Percentiles rank a stretch among this genome's conserved stretches.
These are phyloP conservation scores for Amylostereum chailletii DNA, from an alignment of 1,284 basidiomycete species.

Conservation along the genomic window DNA sequence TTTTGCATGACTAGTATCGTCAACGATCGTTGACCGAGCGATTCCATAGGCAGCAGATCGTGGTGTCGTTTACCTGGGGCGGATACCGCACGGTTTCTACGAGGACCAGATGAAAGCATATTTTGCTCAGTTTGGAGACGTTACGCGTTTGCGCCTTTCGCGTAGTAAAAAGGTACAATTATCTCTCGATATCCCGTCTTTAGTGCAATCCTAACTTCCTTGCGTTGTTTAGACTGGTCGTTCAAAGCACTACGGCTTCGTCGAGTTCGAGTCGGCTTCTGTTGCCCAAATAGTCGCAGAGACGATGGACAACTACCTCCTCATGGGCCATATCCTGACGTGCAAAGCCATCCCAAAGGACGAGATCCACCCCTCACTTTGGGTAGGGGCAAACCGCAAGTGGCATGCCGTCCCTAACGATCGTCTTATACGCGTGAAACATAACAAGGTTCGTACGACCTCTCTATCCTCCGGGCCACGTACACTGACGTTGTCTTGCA, in stretches of 20 bases:
- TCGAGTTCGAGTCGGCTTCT: constrained; percentile 86
- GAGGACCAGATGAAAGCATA: constrained; percentile 91
- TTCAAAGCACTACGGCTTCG: constrained; percentile 95
- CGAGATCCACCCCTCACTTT: constrained; percentile 86
- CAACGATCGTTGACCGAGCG: constrained; percentile 3
- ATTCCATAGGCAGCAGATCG: constrained; percentile 50
- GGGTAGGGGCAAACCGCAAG: constrained; percentile 95
- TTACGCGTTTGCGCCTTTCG: constrained; percentile 84
- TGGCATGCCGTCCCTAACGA: constrained; percentile 74
- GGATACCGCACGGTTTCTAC: constrained; percentile 95
- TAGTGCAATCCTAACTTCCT: background rate
- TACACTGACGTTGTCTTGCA: background rate
- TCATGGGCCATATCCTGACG: constrained; percentile 88
- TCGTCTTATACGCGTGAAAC: constrained; percentile 63
- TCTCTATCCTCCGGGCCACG: background rate
- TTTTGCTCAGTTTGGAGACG: constrained; percentile 91
- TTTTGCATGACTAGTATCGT: constrained; percentile 1
- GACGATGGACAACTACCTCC: constrained; percentile 98
- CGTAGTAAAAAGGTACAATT: constrained; percentile 81
- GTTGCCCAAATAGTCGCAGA: constrained; percentile 95
- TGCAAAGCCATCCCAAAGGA: constrained; percentile 85
- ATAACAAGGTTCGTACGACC: constrained; percentile 64
- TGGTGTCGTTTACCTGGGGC: constrained; percentile 87
- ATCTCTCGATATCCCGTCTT: background rate
- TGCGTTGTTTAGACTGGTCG: constrained; percentile 65